Evolutionary conservation across 176 grass and related monocot genomes (phyloP), one percentile per base, ranked within the genome.

Genomic region (Leersia perrieri): DNA sequence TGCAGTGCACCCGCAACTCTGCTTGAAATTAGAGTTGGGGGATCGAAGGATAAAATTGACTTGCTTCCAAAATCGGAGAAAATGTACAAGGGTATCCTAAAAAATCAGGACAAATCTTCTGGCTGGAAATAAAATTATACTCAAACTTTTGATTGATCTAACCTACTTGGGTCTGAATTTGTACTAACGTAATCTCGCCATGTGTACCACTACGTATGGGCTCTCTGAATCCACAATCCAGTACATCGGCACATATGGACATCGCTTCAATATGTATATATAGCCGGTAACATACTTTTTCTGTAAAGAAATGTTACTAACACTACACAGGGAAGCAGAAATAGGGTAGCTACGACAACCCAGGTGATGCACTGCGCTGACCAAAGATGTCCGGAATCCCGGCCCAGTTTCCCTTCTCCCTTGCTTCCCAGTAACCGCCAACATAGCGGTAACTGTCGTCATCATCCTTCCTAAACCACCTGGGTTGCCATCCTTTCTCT

Each of bases 401-500:
- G 12, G 89, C 73, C 95, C 95, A 98, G 73, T 81, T 88, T 11
- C 90, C 65, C 61, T 76, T 88, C 76, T 94, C 86, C 40, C 88
- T 94, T n/a, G 83, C 85, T 92, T 98, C 95, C 95, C 95, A 98
- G 68, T 98, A 98, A 87, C 95, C 90, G n/a, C 95, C 92, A 5
- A 78, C 7, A 11, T 98, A 98, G 26, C 83, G 73, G 76, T 98
- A 94, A 71, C 88, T 89, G 33, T 93, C 92, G 12, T 91, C 90
- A 18, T 92, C 84, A 49, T 98, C 90, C 80, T 91, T 94, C 60
- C 76, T 92, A 69, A 98, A 98, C 95, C 95, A 98, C 73, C 84
- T 94, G 9, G 95, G 92, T 85, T 89, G 90, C 95, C 95, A 98
- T 74, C 92, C 95, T 77, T 81, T 94, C 75, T 98, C 92, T 62